Percentiles rank a stretch among this genome's conserved stretches.
Conservation (phyloP, 2,329 filamentous ascomycete species). For the Neonectria punicea region DNA sequence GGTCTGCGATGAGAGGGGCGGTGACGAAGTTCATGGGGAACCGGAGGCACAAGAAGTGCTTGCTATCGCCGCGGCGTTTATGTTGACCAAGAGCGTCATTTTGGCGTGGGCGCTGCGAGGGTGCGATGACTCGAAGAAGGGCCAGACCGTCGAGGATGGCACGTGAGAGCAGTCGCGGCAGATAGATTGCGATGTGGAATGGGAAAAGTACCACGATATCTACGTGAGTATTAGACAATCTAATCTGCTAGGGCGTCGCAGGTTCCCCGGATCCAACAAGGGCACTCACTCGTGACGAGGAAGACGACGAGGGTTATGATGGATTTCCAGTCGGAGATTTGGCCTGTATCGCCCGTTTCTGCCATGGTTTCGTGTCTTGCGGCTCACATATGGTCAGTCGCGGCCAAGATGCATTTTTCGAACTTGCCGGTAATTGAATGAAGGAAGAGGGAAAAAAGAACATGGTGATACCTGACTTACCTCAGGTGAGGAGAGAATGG, state of each 20-base stretch:
- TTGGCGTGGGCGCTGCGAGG: conserved; percentile 41
- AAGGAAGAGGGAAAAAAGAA: background rate
- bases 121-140: conserved; percentile 63
- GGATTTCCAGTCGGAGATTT: conserved; percentile 73
- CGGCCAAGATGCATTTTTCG: background rate
- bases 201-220: conserved; percentile 77
- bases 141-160: conserved; percentile 51
- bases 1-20: conserved; percentile 74
- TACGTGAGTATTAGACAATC: conserved; percentile 46
- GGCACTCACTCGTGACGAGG: conserved; percentile 72
- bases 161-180: conserved; percentile 64
- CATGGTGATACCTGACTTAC: background rate
- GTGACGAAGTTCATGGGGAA: conserved; percentile 79
- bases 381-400: background rate
- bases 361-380: conserved; percentile 20
- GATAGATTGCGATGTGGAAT: conserved; percentile 70
- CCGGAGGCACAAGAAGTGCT: conserved; percentile 59
- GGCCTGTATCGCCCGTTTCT: conserved; percentile 31
- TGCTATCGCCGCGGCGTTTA: conserved; percentile 33
- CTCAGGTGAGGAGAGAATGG: background rate
- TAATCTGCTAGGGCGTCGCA: background rate
- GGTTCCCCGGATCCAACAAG: background rate
- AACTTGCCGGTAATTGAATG: background rate
- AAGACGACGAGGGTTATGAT: conserved; percentile 78
- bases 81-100: conserved; percentile 37